Conservation (phyloP, 2,329 filamentous ascomycete genomes). For the Microsporum ferrugineum region DNA sequence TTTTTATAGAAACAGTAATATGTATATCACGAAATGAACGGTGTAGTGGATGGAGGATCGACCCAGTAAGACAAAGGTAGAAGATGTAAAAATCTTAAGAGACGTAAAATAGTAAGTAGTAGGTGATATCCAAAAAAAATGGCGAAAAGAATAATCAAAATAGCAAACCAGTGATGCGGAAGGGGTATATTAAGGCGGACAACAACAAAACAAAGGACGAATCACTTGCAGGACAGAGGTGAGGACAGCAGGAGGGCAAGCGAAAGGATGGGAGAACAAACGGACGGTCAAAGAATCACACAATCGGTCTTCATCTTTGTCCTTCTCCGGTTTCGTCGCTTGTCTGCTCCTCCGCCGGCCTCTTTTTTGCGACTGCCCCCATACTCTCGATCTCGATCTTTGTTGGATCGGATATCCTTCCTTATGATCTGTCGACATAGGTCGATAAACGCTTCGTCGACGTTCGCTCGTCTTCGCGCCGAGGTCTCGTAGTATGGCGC, state of each 20-base stretch:
- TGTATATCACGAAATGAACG: slow-evolving; percentile 2
- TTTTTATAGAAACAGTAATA: background rate
- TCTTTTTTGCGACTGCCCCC: slow-evolving; percentile 24
- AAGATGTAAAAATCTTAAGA: background rate
- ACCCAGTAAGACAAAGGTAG: background rate
- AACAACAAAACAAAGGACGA: background rate
- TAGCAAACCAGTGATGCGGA: background rate
- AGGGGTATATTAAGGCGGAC: slow-evolving; percentile 7
- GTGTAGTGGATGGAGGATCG: background rate
- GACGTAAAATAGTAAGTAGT: background rate
- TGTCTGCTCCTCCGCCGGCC: slow-evolving; percentile 24
- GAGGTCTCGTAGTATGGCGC: slow-evolving; percentile 87
- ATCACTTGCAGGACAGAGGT: background rate
- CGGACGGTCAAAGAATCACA: slow-evolving; percentile 27
- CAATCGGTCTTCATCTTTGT: slow-evolving; percentile 20
- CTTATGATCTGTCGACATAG: slow-evolving; percentile 73
- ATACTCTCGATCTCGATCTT: slow-evolving; percentile 23
- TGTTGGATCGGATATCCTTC: slow-evolving; percentile 44
- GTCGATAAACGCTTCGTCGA: slow-evolving; percentile 81
- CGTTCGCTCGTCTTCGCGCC: slow-evolving; percentile 70
- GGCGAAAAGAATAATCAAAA: background rate
- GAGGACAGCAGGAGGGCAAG: background rate
- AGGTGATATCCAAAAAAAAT: background rate
- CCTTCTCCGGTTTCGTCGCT: slow-evolving; percentile 18
- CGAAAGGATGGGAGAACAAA: background rate